These are phyloP conservation scores for Coemansia sp. DNA, from an alignment of 192 early-diverging fungal genomes.

Conservation along the genomic window DNA sequence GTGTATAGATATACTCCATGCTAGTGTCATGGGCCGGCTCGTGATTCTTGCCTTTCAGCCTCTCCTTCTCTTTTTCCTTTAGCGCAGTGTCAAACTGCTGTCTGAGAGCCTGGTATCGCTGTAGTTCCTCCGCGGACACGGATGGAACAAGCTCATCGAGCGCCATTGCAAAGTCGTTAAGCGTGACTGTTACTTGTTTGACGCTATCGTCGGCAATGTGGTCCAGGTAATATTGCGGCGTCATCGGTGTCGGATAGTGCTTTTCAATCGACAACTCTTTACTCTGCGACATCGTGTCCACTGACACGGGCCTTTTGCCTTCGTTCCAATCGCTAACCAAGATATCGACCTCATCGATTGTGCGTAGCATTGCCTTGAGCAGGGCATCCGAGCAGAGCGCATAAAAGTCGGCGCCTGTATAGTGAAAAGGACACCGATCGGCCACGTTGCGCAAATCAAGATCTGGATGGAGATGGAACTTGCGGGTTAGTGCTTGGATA, in stretches of 20 bases:
- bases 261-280: slow-evolving; percentile 26
- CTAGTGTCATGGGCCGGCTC: not conserved
- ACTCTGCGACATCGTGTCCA: slow-evolving; percentile 22
- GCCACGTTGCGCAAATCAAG: slow-evolving; percentile 76
- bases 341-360: slow-evolving; percentile 69
- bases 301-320: not conserved
- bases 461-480: slow-evolving; percentile 85
- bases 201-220: slow-evolving; percentile 70
- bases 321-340: slow-evolving; percentile 53
- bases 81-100: slow-evolving; percentile 72
- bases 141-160: slow-evolving; percentile 84
- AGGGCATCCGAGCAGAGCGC: slow-evolving; percentile 97
- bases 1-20: not conserved
- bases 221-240: slow-evolving; percentile 89
- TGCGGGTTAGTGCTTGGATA: slow-evolving; percentile 90
- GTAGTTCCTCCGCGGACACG: slow-evolving; percentile 82
- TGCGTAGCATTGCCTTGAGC: slow-evolving; percentile 93
- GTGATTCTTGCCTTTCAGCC: not conserved
- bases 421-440: slow-evolving; percentile 84
- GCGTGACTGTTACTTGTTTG: slow-evolving; percentile 76
- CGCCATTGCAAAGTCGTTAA: slow-evolving; percentile 82
- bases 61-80: slow-evolving; percentile 25
- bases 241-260: slow-evolving; percentile 65
- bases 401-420: slow-evolving; percentile 98
- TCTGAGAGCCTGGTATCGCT: slow-evolving; percentile 79